A percentile compares a stretch with the other conserved stretches of the same genome.
phyloP scores from a whole-genome alignment of 208 protist genomes.

The Kentomonas sorsogonicus region DNA sequence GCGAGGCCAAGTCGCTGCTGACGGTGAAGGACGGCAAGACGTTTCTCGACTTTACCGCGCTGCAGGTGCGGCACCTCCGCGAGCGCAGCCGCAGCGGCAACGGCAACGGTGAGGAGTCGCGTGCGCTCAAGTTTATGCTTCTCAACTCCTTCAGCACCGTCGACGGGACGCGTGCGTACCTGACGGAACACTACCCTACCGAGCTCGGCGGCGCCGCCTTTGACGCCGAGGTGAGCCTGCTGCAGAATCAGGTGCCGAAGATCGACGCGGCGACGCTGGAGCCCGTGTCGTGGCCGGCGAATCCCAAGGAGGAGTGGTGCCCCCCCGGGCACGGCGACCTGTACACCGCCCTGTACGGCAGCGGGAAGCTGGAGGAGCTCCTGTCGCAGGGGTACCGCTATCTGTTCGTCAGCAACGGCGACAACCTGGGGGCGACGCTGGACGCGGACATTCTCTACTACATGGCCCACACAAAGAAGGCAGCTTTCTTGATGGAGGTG shows the following conservation, averaged over 20 bases:
- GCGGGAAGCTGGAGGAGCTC: constrained; percentile 84
- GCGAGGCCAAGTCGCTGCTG: constrained; percentile 90
- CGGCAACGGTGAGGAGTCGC: not conserved
- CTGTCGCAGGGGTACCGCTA: constrained; percentile 90
- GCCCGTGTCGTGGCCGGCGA: constrained; percentile 44
- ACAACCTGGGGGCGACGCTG: constrained; percentile 97
- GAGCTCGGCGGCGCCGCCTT: constrained; percentile 11
- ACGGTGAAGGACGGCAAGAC: constrained; percentile 76
- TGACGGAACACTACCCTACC: constrained; percentile 37
- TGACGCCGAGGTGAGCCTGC: constrained; percentile 57
- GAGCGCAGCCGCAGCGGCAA: constrained; percentile 45
- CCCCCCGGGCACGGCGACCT: constrained; percentile 99
- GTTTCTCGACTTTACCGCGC: constrained; percentile 97
- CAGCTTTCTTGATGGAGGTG: constrained; percentile 92
- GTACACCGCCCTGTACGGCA: constrained; percentile 92
- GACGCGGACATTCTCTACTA: constrained; percentile 84
- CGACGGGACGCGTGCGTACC: constrained; percentile 78
- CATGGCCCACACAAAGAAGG: constrained; percentile 61
- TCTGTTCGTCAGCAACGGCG: constrained; percentile 98
- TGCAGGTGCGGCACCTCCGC: constrained; percentile 93
- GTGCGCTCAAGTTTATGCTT: constrained; percentile 94
- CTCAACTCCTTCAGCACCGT: constrained; percentile 99
- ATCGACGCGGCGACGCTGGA: constrained; percentile 56
- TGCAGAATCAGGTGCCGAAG: constrained; percentile 88
- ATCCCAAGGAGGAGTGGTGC: constrained; percentile 86